phyloP scores from a whole-genome alignment of 305 asterid species.

The Nicotiana rustica region DNA sequence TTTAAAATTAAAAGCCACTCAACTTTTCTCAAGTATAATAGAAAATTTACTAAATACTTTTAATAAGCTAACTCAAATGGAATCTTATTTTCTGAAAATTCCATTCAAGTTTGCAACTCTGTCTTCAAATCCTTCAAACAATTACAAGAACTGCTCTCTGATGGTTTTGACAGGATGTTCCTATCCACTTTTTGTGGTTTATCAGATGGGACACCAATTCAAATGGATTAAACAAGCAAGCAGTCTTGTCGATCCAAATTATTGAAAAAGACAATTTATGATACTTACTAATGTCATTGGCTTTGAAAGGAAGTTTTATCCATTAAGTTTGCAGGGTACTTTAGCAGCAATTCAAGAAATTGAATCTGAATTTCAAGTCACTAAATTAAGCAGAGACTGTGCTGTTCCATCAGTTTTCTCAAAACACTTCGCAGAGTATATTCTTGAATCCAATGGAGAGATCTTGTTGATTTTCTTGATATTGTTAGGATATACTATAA shows the following conservation, averaged over 20 bases:
- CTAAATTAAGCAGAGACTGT: conserved; percentile 23
- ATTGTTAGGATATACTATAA: too few species aligned
- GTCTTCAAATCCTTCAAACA: not conserved
- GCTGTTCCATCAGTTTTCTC: conserved; percentile 45
- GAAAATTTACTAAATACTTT: too few species aligned
- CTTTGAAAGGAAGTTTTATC: conserved; percentile 50
- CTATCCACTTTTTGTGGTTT: not conserved
- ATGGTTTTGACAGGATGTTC: conserved; percentile 31
- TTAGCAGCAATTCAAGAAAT: conserved; percentile 47
- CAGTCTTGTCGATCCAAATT: not conserved
- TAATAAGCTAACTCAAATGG: too few species aligned
- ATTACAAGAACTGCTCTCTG: not conserved
- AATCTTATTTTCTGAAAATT: too few species aligned
- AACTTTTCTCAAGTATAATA: too few species aligned
- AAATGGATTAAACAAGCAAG: conserved; percentile 36
- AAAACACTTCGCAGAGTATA: conserved; percentile 48
- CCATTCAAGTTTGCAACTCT: conserved; percentile 33
- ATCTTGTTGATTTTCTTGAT: conserved; percentile 50
- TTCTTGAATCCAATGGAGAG: conserved; percentile 51
- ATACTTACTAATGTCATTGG: conserved; percentile 38
- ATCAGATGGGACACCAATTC: not conserved
- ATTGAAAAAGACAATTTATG: not conserved
- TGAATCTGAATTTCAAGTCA: conserved; percentile 35
- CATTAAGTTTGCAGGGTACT: conserved; percentile 55
- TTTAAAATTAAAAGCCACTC: too few species aligned